These are phyloP conservation scores for Populus hybrid DNA, from an alignment of 441 rosid genomes.

Conservation along the genomic window DNA sequence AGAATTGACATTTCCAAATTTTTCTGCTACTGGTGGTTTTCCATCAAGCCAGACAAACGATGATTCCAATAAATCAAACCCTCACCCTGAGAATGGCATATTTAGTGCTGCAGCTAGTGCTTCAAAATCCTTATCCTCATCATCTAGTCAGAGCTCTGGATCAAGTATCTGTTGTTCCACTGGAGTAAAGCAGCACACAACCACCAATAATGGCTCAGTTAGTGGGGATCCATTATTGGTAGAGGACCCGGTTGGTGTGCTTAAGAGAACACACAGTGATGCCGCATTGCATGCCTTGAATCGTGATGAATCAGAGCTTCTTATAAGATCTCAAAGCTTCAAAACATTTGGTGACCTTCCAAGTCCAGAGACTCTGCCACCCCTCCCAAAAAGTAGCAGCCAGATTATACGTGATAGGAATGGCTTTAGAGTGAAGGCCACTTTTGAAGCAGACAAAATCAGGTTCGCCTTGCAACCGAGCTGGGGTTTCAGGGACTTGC, in stretches of 20 bases:
- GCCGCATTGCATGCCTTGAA: constrained; percentile 47
- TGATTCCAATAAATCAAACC: constrained; percentile 10
- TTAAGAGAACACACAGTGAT: constrained; percentile 52
- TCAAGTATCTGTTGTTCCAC: constrained; percentile 40
- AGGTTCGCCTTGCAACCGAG: constrained; percentile 38
- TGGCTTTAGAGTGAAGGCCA: constrained; percentile 29
- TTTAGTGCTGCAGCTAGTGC: constrained; percentile 18
- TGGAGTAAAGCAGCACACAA: constrained; percentile 22
- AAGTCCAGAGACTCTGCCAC: constrained; percentile 32
- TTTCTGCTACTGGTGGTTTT: constrained; percentile 15
- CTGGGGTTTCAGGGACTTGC: constrained; percentile 39
- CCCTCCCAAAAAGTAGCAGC: constrained; percentile 27
- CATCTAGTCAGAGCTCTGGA: constrained; percentile 41
- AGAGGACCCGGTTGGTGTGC: constrained; percentile 34
- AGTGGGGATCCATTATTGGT: constrained; percentile 26
- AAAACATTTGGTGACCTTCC: constrained; percentile 43
- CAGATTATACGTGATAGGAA: constrained; percentile 1
- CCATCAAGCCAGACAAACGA: constrained; percentile 16
- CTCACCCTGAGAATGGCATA: constrained; percentile 19
- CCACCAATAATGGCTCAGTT: constrained; percentile 15
- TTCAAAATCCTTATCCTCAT: constrained; percentile 32
- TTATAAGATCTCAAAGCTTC: constrained; percentile 67
- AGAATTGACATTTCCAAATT: constrained; percentile 33
- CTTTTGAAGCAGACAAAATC: constrained; percentile 36
- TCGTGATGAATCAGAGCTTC: constrained; percentile 46